Evolutionary conservation across 164 flowering plant genomes (phyloP), one percentile per base, ranked within the genome.

Genomic region (Umbellularia californica): DNA sequence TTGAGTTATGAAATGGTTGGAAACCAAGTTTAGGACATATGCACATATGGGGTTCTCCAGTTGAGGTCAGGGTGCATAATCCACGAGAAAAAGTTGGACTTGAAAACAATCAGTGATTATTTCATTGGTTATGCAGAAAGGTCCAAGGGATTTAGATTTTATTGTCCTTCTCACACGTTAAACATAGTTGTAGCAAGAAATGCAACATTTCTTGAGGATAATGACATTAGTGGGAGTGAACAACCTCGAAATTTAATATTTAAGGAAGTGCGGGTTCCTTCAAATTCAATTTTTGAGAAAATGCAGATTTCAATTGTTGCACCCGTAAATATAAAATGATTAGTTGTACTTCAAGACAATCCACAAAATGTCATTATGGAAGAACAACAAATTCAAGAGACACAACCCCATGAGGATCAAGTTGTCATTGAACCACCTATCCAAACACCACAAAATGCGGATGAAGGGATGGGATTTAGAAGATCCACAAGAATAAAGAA

Each of bases 1-100:
- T 35, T 35, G 41, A 35, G 41, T 72, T 72, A 58, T 72, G 68
- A 68, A 72, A 30, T n/a, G 19, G 19, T 33, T 22, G 28, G 74
- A 72, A 35, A 35, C 41, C 9, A 5, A 35, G 1, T 35, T 35
- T 35, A 35, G 41, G 41, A 35, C 41, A 35, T 28, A 22, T 72
- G 22, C 52, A 72, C 55, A 60, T 62, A 30, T 72, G 55, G 20
- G 30, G 60, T 62, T 72, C 33, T 62, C 55, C 50, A 30, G n/a
- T 22, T 63, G 2, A 72, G 15, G 68, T 47, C 28, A 63, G 1
- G 28, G 28, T 72, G 28, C 64, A 41, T 20, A 64, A 64, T 47
- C 35, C 58, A 11, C n/a, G 65, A 7, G 50, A 33, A 62, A 60
- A 28, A 0, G 3, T 2, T 64, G 14, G 28, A 69, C 71, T n/a